Base-by-base conservation (phyloP, 345 rosid species). In the Salix exigua region DNA sequence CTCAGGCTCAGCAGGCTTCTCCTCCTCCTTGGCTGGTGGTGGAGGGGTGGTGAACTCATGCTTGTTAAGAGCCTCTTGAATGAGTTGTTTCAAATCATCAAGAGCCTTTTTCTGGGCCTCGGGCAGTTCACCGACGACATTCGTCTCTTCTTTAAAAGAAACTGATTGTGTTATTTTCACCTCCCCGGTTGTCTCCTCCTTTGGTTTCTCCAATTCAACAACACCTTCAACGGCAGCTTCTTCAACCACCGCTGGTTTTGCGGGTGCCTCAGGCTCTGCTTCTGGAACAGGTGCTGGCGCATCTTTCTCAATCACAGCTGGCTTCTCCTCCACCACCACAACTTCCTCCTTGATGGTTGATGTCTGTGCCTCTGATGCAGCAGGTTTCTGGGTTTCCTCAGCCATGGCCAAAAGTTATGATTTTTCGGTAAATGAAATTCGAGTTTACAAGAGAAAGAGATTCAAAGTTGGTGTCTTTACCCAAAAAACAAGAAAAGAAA, bases 331-430 rank as follows among this genome's bases (percentile, higher is more conserved):
- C 25, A 63, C 84, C 37, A 28, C 78, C 6, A 78, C 83, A 25
- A 75, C 82, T 76, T 79, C 84, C 13, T 81, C 70, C 0, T 31
- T 11, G 4, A 19, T 55, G 2, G 48, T 6, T 2, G 70, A 10
- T 11, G 85, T 23, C 2, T 79, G 55, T 0, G 85, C 58, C 13
- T 68, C 83, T 12, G 77, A 77, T 31, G 85, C 83, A 33, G 81
- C 84, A 6, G 90, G 78, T 33, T 80, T 83, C 6, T 80, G 82
- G 25, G 79, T 85, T 68, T 82, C 90, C 64, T 88, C 88, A 38
- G 90, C 87, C 90, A 86, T 88, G 33, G 72, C 33, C 6, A 44
- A 48, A 6, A 17, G 5, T 16, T 21, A 4, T 4, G 46, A 35
- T 7, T 18, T 17, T 46, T 71, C 3, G 46, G 14, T 11, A 40